Conservation (phyloP, 441 rosid species). For the Oxalis stricta region DNA sequence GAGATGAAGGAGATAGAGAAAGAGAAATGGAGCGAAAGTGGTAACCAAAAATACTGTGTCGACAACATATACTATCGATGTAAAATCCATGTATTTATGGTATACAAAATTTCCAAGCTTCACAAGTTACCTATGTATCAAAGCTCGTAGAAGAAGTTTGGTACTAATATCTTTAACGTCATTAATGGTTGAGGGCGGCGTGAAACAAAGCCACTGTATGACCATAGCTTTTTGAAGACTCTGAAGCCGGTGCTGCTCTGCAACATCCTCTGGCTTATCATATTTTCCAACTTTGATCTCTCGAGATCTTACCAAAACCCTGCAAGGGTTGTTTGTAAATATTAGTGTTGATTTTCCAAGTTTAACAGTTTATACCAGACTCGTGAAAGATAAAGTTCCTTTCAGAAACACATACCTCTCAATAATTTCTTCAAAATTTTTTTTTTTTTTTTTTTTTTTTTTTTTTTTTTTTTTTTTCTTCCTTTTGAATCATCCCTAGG, state of each 20-base stretch:
- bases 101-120: background rate
- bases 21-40: background rate
- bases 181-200: constrained; percentile 80
- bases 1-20: too few species aligned
- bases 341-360: constrained; percentile 4
- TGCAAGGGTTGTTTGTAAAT: constrained; percentile 18
- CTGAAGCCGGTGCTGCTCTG: constrained; percentile 87
- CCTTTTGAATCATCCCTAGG: constrained; percentile 61
- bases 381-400: constrained; percentile 7
- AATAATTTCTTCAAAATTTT: constrained; percentile 92
- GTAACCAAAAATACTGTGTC: background rate
- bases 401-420: constrained; percentile 49
- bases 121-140: constrained; percentile 63
- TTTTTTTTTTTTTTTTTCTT: too few species aligned
- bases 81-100: background rate
- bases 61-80: background rate
- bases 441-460: too few species aligned
- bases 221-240: constrained; percentile 93
- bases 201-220: constrained; percentile 97
- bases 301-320: constrained; percentile 88
- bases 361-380: background rate
- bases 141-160: constrained; percentile 69
- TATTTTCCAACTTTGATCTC: constrained; percentile 67
- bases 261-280: constrained; percentile 69
- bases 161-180: constrained; percentile 52